phyloP scores from a whole-genome alignment of 192 early-diverging fungal species.

The Dissophora ornata region DNA sequence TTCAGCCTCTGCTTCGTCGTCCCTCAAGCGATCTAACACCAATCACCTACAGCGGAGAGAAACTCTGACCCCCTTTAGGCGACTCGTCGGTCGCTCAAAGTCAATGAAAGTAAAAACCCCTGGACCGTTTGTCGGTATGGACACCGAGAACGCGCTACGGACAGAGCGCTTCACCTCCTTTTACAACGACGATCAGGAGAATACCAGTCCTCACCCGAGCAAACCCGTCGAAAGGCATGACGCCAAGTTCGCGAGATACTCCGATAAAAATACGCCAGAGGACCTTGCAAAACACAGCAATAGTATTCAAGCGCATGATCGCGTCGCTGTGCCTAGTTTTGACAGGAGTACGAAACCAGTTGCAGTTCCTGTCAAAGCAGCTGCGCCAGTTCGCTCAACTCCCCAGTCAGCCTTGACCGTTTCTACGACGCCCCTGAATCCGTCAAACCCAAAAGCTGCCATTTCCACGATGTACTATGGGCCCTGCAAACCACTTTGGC shows the following conservation, averaged over 20 bases:
- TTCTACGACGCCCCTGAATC: not conserved
- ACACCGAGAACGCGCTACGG: constrained; percentile 9
- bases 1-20: not conserved
- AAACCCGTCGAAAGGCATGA: constrained; percentile 8
- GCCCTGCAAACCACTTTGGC: constrained; percentile 35
- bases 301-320: constrained; percentile 16
- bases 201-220: constrained; percentile 1
- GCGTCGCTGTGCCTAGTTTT: not conserved
- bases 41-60: constrained; percentile 14
- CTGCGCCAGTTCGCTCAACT: no score
- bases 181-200: constrained; percentile 16
- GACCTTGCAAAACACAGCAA: constrained; percentile 14
- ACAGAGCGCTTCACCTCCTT: constrained; percentile 31
- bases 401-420: not conserved
- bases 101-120: constrained; percentile 38
- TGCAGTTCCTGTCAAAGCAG: no score
- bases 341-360: no score
- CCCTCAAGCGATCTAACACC: constrained; percentile 34
- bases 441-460: not conserved
- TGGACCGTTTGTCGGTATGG: constrained; percentile 3
- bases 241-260: not conserved
- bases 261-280: constrained; percentile 7
- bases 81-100: constrained; percentile 45
- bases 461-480: constrained; percentile 8
- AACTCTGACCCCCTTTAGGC: constrained; percentile 33